Conservation (phyloP, 1,139 yeast genomes). For the Debaryomycetaceae sp. region DNA sequence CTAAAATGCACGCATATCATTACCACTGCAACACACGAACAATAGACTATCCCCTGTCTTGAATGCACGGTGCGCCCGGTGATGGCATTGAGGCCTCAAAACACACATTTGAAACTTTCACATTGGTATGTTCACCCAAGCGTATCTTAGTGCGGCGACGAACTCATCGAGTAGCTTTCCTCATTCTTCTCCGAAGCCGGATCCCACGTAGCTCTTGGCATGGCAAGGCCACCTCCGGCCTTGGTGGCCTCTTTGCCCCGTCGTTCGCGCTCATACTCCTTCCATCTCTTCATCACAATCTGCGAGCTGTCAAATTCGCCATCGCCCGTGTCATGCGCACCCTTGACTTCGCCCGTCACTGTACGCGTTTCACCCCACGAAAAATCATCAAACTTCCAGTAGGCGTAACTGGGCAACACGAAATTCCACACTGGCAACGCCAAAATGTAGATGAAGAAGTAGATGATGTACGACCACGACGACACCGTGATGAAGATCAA, state of each 20-base stretch:
- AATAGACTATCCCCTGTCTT: too few relatives aligned
- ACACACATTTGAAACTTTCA: too few relatives aligned
- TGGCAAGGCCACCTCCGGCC: slow-evolving; percentile 21
- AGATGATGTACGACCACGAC: slow-evolving; percentile 65
- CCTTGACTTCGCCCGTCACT: slow-evolving; percentile 68
- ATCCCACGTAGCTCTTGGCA: slow-evolving; percentile 49
- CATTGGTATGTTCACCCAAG: too few relatives aligned
- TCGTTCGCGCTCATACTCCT: slow-evolving; percentile 80
- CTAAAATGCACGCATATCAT: too few relatives aligned
- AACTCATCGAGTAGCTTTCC: slow-evolving; percentile 14
- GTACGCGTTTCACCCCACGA: slow-evolving; percentile 98
- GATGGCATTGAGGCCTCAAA: too few relatives aligned
- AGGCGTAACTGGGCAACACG: slow-evolving; percentile 83
- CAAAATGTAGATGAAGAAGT: slow-evolving; percentile 76
- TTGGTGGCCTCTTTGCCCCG: slow-evolving; percentile 20
- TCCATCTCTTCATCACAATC: slow-evolving; percentile 90
- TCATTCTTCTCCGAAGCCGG: slow-evolving; percentile 31
- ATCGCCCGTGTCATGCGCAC: slow-evolving; percentile 60
- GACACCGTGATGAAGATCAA: slow-evolving; percentile 87
- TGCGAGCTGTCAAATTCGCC: slow-evolving; percentile 88
- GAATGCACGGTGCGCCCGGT: too few relatives aligned
- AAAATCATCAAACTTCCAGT: slow-evolving; percentile 97
- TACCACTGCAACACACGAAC: too few relatives aligned
- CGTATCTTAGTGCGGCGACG: neutral
- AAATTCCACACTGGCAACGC: slow-evolving; percentile 96